These are phyloP conservation scores for Saccharomyces eubayanus DNA, from an alignment of 805 yeast genomes.

Conservation along the genomic window DNA sequence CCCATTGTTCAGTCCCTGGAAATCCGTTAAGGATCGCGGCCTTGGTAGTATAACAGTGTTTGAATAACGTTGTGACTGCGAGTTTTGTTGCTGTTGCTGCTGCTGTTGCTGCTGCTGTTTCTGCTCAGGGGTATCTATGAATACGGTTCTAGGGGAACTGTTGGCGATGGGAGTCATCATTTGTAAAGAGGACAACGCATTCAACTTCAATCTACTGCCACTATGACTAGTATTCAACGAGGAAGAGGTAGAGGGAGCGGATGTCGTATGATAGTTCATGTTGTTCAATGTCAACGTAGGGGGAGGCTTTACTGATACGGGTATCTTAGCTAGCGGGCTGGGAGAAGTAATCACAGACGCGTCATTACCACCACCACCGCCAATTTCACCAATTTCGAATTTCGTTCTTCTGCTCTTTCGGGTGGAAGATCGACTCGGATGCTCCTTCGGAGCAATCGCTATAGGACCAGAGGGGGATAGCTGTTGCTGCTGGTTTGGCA, in stretches of 20 bases:
- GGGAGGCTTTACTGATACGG: background rate
- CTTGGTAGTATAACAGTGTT: slow-evolving; percentile 12
- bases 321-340: background rate
- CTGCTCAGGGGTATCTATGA: slow-evolving; percentile 17
- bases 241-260: background rate
- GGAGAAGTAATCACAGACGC: background rate
- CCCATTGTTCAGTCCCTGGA: slow-evolving; percentile 4
- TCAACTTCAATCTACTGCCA: slow-evolving; percentile 21
- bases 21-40: slow-evolving; percentile 22
- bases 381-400: background rate
- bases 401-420: background rate
- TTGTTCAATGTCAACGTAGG: background rate
- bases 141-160: slow-evolving; percentile 8
- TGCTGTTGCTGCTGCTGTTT: background rate
- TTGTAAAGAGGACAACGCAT: slow-evolving; percentile 44
- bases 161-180: slow-evolving; percentile 51
- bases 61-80: background rate
- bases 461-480: background rate
- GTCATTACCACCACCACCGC: background rate
- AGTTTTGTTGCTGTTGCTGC: background rate
- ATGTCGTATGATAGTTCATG: background rate
- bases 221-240: slow-evolving; percentile 5
- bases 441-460: background rate
- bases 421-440: background rate
- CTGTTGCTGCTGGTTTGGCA: background rate